phyloP scores from a whole-genome alignment of 495 filamentous ascomycete species.

The Extremus antarcticus region DNA sequence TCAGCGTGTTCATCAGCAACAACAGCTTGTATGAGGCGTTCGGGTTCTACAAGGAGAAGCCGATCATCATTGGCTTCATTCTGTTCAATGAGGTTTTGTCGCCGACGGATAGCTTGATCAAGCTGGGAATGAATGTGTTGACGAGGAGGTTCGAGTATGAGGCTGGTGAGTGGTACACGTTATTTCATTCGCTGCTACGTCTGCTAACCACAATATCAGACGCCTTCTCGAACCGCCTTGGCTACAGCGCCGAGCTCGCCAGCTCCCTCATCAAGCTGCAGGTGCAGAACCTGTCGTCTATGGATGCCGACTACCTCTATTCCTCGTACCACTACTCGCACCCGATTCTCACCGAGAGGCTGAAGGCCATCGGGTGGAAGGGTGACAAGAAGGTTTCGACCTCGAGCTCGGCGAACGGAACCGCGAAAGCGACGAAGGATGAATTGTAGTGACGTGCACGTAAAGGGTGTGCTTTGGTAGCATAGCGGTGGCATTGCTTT shows the following conservation, averaged over 20 bases:
- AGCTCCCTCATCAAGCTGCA: conserved; percentile 89
- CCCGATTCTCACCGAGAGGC: conserved; percentile 84
- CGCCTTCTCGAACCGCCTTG: conserved; percentile 73
- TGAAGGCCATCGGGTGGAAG: conserved; percentile 81
- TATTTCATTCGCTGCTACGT: not conserved
- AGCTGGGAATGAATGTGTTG: conserved; percentile 90
- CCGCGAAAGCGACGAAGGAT: conserved; percentile 36
- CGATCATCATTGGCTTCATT: conserved; percentile 92
- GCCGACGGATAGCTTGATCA: conserved; percentile 83
- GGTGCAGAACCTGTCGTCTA: conserved; percentile 92
- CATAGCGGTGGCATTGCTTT: conserved; percentile 30
- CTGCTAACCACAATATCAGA: conserved; percentile 35
- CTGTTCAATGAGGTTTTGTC: conserved; percentile 89
- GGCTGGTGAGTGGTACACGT: conserved; percentile 51
- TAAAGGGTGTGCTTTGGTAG: conserved; percentile 7
- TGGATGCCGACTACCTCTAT: conserved; percentile 98
- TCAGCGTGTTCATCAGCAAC: conserved; percentile 96
- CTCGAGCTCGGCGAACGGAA: conserved; percentile 11
- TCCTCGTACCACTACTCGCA: conserved; percentile 97
- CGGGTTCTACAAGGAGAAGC: conserved; percentile 73
- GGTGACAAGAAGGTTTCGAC: conserved; percentile 44
- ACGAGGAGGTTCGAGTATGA: conserved; percentile 91
- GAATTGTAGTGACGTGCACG: not conserved
- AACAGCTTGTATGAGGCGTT: conserved; percentile 79
- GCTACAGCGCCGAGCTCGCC: conserved; percentile 77